A percentile compares a stretch with the other conserved stretches of the same genome.
Evolutionary conservation across 768 basidiomycete genomes (phyloP).

Genomic region (Rubroboletus pulcherrimus): DNA sequence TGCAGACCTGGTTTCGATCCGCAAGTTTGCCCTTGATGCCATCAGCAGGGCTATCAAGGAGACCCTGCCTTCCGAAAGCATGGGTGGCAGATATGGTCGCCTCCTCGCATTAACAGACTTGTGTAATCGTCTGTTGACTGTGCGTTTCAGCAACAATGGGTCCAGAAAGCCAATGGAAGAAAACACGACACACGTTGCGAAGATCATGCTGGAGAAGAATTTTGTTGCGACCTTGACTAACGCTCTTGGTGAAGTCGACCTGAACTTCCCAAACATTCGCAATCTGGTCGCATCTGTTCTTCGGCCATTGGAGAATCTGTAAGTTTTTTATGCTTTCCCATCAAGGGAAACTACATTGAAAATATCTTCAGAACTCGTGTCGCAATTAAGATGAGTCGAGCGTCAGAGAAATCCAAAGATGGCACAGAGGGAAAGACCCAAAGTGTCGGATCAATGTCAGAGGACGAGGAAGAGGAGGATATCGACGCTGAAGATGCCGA

Average conservation of each 20-base stretch:
- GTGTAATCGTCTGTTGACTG: slow-evolving; percentile 81
- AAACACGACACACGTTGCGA: slow-evolving; percentile 86
- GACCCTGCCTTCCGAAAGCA: slow-evolving; percentile 48
- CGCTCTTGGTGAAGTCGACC: slow-evolving; percentile 87
- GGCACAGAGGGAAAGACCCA: slow-evolving; percentile 43
- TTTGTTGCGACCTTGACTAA: slow-evolving; percentile 86
- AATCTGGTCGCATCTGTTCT: slow-evolving; percentile 83
- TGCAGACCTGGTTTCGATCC: slow-evolving; percentile 77
- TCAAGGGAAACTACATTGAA: not conserved
- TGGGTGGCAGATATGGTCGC: slow-evolving; percentile 82
- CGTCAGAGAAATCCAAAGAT: slow-evolving; percentile 64
- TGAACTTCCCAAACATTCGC: slow-evolving; percentile 91
- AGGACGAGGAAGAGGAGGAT: slow-evolving; percentile 52
- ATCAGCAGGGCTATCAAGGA: slow-evolving; percentile 88
- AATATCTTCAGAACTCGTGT: slow-evolving; percentile 69
- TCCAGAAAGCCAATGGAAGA: slow-evolving; percentile 58
- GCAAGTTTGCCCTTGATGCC: slow-evolving; percentile 88
- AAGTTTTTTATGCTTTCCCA: slow-evolving; percentile 30
- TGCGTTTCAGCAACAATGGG: slow-evolving; percentile 58
- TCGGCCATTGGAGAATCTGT: slow-evolving; percentile 87
- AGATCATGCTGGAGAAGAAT: slow-evolving; percentile 98
- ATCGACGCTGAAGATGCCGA: slow-evolving; percentile 52
- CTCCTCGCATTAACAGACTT: slow-evolving; percentile 84
- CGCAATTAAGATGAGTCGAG: slow-evolving; percentile 96
- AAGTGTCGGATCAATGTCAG: slow-evolving; percentile 39